Evolutionary conservation across 2,329 filamentous ascomycete species (phyloP).

Genomic region (Mollisia scopiformis): DNA sequence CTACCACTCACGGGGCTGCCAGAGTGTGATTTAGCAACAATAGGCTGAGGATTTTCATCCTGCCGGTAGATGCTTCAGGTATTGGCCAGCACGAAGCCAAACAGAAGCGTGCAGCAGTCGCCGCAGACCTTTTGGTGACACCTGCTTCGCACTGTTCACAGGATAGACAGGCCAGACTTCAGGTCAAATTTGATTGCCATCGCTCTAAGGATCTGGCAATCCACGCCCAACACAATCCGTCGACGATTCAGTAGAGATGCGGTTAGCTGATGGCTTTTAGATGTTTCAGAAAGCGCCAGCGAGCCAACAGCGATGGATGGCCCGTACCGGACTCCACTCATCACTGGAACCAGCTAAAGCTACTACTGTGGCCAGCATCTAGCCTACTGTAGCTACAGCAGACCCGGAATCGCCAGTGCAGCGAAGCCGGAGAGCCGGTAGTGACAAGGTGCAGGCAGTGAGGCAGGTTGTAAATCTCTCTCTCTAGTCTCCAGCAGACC

Average conservation of each 20-base stretch:
- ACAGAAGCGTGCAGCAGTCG: neutral
- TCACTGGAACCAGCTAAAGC: no score
- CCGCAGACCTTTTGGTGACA: neutral
- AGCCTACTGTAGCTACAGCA: neutral
- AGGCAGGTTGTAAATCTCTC: no score
- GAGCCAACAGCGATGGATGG: slow-evolving; percentile 1
- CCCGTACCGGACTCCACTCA: slow-evolving; percentile 1
- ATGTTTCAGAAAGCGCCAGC: slow-evolving; percentile 5
- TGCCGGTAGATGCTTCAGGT: neutral
- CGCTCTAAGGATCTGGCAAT: no score
- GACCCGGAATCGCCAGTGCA: slow-evolving; percentile 7
- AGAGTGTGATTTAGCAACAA: slow-evolving; percentile 3
- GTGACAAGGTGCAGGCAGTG: neutral
- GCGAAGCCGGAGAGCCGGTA: slow-evolving; percentile 6
- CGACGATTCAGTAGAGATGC: neutral
- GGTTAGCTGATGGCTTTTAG: slow-evolving; percentile 5
- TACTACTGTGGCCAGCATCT: no score
- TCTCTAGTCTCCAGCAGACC: no score
- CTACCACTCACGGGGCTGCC: neutral
- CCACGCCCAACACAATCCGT: no score
- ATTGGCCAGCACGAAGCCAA: neutral
- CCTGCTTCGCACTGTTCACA: neutral
- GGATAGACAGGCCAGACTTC: neutral
- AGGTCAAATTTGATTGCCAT: neutral
- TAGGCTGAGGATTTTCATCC: slow-evolving; percentile 8